Base-by-base conservation (phyloP, 2,329 filamentous ascomycete genomes). In the Colletotrichum spaethianum region DNA sequence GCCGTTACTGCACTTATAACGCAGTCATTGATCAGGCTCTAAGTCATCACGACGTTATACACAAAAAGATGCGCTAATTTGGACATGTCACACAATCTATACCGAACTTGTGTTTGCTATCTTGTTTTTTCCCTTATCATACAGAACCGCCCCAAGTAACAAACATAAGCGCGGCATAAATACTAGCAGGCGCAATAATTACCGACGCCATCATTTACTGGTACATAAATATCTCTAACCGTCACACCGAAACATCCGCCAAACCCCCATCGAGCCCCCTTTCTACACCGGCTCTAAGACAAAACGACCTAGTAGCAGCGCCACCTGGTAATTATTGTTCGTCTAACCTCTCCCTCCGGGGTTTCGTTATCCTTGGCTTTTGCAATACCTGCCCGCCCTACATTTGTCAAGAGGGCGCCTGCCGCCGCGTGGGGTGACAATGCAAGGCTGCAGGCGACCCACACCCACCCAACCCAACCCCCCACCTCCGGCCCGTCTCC, bases 231-330 rank as follows among this genome's bases (percentile, higher is more conserved):
- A 16, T 2, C 3, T 31, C 14, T 14, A 16, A 14, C 18, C 28
- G 28, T 55, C 50, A 55, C 28, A 55, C 50, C 50, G 50, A 52
- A 55, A n/a, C 18, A 55, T 33, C 28, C 50, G 26, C 16, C 50
- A 12, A 9, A 23, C 28, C 18, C 18, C 9, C 48, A 31, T 9
- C 26, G 48, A 12, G 6, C 26, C 42, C 42, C 42, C 23, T 9
- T 33, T 31, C 50, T 18, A 18, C 7, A 18, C 18, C 28, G 28
- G 28, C 50, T n/a, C 50, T 9, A 14, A 55, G 28, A 55, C 50
- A 55, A 33, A n/a, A 53, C 1, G 28, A 12, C 18, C 18, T 12
- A 55, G 28, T n/a, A 18, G 18, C 5, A 33, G 28, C 50, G 50
- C 50, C 50, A 33, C 28, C 18, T 3, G 28, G 28, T 18, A 53